Base-by-base conservation (phyloP, 2,329 filamentous ascomycete species). In the Aspergillus novoparasiticus region DNA sequence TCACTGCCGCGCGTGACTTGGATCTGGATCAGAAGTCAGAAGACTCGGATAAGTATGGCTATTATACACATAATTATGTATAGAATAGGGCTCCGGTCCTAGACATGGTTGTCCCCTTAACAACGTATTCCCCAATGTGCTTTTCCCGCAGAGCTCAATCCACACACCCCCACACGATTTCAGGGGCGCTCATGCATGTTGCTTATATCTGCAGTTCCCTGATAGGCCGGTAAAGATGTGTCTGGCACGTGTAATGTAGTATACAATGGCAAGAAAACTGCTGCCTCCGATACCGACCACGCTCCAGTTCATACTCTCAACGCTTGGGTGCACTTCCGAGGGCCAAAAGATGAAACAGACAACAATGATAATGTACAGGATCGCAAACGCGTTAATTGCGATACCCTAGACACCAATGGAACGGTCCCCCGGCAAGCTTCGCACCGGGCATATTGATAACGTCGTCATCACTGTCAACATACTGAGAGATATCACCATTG, bases 51-150 rank as follows among this genome's bases (percentile, higher is more conserved):
- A 32, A 32, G 30, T 32, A 32, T 32, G 30, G 30, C 30, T 32
- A 32, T 2, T 10, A 32, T 32, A 11, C 9, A 32, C 30, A 10
- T 2, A 2, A 32, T 11, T 32, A 10, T 32, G 2, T 32, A 11
- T 32, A 10, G 9, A 32, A 32, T 11, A 11, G 2, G 11, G 30
- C 30, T 32, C 30, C 3, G 11, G 30, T 4, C 3, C 11, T 32
- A 11, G 9, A 32, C 30, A 11, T 11, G 0, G 30, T 11, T 32
- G 30, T 6, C 30, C 9, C 9, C 9, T 32, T 11, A 32, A 10
- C 3, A 32, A 32, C 0, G 30, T 11, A 11, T 10, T 1, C 30
- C 2, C 30, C 3, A 32, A 4, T 32, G 2, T 11, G 2, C 10
- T 32, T 32, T 3, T 32, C 30, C 30, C 2, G 30, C 30, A 32